Evolutionary conservation across 176 grass and related monocot genomes (phyloP).

Genomic region (Tillandsia leiboldiana): DNA sequence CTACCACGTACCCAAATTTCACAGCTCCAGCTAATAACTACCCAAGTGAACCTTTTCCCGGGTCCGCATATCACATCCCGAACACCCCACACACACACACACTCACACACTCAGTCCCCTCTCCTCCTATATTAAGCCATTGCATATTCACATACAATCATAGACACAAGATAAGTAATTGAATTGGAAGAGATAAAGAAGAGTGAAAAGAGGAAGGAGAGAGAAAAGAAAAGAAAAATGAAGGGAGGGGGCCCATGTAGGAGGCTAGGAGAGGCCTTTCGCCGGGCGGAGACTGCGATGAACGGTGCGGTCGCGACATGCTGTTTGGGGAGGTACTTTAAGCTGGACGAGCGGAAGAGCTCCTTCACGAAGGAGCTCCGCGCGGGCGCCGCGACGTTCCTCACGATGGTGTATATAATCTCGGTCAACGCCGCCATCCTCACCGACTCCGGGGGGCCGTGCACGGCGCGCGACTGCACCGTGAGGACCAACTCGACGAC

Average conservation of each 20-base stretch:
- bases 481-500: background rate
- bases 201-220: background rate
- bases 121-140: too few relatives aligned
- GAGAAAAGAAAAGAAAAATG: background rate
- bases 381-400: conserved; percentile 48
- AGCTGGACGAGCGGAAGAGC: conserved; percentile 52
- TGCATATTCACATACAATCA: background rate
- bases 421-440: conserved; percentile 57
- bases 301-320: conserved; percentile 37
- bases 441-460: conserved; percentile 53
- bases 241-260: conserved; percentile 16
- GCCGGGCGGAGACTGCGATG: conserved; percentile 15
- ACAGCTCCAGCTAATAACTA: too few relatives aligned
- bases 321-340: conserved; percentile 40
- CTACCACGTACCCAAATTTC: too few relatives aligned
- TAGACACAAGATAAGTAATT: background rate
- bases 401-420: conserved; percentile 68
- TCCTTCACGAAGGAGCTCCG: conserved; percentile 56
- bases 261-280: background rate
- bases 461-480: conserved; percentile 35
- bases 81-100: too few relatives aligned
- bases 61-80: too few relatives aligned
- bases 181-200: background rate
- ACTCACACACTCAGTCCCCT: too few relatives aligned
- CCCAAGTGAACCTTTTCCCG: too few relatives aligned